Percentiles rank a stretch among this genome's conserved stretches.
phyloP scores from a whole-genome alignment of 805 yeast genomes.

The Ogataea nitratoaversa region DNA sequence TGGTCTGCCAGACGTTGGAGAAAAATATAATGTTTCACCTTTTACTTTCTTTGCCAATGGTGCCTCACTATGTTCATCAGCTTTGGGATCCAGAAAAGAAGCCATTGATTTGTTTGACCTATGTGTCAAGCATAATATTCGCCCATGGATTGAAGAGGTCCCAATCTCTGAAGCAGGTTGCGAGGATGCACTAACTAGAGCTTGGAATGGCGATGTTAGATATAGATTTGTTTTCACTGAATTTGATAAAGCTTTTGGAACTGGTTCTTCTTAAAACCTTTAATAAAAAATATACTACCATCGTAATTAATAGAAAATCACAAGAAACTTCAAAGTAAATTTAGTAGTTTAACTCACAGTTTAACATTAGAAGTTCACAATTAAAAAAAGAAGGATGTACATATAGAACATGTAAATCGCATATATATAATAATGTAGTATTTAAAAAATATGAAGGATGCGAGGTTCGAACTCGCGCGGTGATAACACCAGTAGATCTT shows the following conservation, averaged over 20 bases:
- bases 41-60: slow-evolving; percentile 46
- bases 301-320: no score
- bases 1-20: slow-evolving; percentile 41
- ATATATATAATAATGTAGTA: background rate
- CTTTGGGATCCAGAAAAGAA: slow-evolving; percentile 45
- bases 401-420: no score
- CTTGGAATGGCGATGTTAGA: slow-evolving; percentile 45
- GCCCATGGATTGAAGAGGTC: slow-evolving; percentile 48
- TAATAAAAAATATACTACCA: no score
- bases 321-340: no score
- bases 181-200: slow-evolving; percentile 40
- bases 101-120: slow-evolving; percentile 42
- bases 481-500: slow-evolving; percentile 33
- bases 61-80: slow-evolving; percentile 40
- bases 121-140: slow-evolving; percentile 41
- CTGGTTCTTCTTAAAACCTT: slow-evolving; percentile 10
- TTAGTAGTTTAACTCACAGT: no score
- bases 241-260: slow-evolving; percentile 41
- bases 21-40: slow-evolving; percentile 43
- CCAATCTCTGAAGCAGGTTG: slow-evolving; percentile 43
- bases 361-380: no score
- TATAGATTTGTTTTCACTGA: slow-evolving; percentile 50
- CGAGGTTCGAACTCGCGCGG: slow-evolving; percentile 38
- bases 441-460: slow-evolving; percentile 29
- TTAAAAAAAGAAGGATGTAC: no score